Conservation (phyloP, 2,329 filamentous ascomycete genomes). For the Ceratocystis cacaofunesta region DNA sequence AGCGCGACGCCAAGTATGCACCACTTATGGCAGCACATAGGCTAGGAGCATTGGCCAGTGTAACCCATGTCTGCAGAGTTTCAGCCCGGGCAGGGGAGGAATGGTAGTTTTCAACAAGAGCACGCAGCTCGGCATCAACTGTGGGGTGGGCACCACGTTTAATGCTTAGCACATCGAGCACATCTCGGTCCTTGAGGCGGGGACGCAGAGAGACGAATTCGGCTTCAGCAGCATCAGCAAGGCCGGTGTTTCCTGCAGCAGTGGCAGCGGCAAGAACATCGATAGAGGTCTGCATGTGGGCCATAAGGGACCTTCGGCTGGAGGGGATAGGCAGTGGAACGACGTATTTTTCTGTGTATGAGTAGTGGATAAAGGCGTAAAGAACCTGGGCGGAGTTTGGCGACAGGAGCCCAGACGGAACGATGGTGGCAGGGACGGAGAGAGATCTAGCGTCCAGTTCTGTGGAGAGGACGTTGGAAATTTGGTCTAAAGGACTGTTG, state of each 20-base stretch:
- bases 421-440: conserved; percentile 6
- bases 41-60: conserved; percentile 11
- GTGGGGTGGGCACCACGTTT: conserved; percentile 10
- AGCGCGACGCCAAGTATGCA: neutral
- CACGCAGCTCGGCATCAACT: conserved; percentile 8
- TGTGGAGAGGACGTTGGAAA: conserved; percentile 4
- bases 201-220: neutral
- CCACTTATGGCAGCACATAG: conserved; percentile 6
- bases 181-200: conserved; percentile 14
- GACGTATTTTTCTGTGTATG: conserved; percentile 11
- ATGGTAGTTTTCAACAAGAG: conserved; percentile 9
- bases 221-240: neutral
- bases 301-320: conserved; percentile 13
- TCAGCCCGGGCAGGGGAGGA: neutral
- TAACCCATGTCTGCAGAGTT: conserved; percentile 11
- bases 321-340: neutral
- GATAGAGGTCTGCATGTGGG: conserved; percentile 16
- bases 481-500: conserved; percentile 8
- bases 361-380: conserved; percentile 16
- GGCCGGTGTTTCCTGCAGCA: conserved; percentile 6
- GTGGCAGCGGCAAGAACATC: conserved; percentile 13
- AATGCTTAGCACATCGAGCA: conserved; percentile 8
- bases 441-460: conserved; percentile 15
- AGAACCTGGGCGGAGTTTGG: conserved; percentile 7
- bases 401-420: conserved; percentile 11